These are phyloP conservation scores for Backusella macrospora DNA, from an alignment of 192 early-diverging fungal species.

Conservation along the genomic window DNA sequence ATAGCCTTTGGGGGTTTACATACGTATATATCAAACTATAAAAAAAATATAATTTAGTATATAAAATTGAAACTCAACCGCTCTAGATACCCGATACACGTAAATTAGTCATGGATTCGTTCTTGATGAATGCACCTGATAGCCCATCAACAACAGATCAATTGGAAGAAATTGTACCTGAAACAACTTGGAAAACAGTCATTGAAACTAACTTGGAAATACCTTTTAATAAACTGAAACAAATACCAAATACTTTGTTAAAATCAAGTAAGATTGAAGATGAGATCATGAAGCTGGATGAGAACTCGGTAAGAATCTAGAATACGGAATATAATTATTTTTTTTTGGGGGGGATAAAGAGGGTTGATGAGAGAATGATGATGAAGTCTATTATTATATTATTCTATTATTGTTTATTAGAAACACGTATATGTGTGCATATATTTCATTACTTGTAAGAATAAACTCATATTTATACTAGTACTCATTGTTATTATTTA, in stretches of 20 bases:
- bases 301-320: slow-evolving; percentile 63
- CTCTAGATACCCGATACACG: slow-evolving; percentile 19
- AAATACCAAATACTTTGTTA: slow-evolving; percentile 53
- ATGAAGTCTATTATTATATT: slow-evolving; percentile 22
- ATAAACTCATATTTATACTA: slow-evolving; percentile 2
- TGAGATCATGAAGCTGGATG: slow-evolving; percentile 72
- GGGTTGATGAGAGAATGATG: not conserved
- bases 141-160: not conserved
- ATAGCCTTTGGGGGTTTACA: too few species aligned
- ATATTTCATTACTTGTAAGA: not conserved
- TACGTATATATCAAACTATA: not conserved
- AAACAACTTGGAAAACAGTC: slow-evolving; percentile 50
- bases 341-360: too few species aligned
- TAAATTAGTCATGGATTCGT: slow-evolving; percentile 35
- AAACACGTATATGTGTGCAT: not conserved
- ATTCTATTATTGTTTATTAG: slow-evolving; percentile 19
- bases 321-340: not conserved
- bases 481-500: slow-evolving; percentile 17
- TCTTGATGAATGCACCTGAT: slow-evolving; percentile 29
- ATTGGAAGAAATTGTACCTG: slow-evolving; percentile 4
- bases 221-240: slow-evolving; percentile 55
- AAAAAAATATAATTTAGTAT: not conserved
- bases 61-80: not conserved
- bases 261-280: slow-evolving; percentile 52
- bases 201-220: slow-evolving; percentile 45